Evolutionary conservation across 148 eudicot species (phyloP).

Genomic region (Persicaria tinctoria): DNA sequence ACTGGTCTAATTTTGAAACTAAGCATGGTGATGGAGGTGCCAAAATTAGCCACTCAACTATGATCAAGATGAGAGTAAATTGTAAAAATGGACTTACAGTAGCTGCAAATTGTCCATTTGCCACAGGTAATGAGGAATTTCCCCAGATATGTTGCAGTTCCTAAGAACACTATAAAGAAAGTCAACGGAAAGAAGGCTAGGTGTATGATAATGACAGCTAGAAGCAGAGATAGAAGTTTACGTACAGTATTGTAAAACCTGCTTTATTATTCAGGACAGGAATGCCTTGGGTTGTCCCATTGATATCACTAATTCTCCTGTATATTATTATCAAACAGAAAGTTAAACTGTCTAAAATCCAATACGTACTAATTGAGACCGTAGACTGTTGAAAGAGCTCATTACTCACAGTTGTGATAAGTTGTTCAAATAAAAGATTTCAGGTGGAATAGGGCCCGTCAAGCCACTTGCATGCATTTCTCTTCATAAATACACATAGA

Average conservation of each 20-base stretch:
- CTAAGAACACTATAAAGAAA: conserved; percentile 49
- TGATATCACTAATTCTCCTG: conserved; percentile 74
- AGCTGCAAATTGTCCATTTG: conserved; percentile 25
- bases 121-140: conserved; percentile 56
- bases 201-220: background rate
- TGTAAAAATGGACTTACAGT: conserved; percentile 43
- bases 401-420: conserved; percentile 42
- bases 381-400: background rate
- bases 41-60: background rate
- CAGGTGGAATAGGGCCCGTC: conserved; percentile 58
- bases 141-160: conserved; percentile 62
- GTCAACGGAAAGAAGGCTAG: conserved; percentile 12
- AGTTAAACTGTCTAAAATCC: conserved; percentile 5
- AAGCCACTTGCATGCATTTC: conserved; percentile 77
- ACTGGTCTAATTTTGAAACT: background rate
- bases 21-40: background rate
- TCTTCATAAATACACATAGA: conserved; percentile 31
- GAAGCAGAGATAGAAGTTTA: conserved; percentile 3
- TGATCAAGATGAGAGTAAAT: background rate
- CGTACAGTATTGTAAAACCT: conserved; percentile 35
- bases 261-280: conserved; percentile 37
- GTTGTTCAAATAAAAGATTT: conserved; percentile 35
- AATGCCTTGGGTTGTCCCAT: conserved; percentile 40
- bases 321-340: background rate
- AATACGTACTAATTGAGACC: background rate